These are phyloP conservation scores for Naematelia encephala DNA, from an alignment of 768 basidiomycete species.

Conservation along the genomic window DNA sequence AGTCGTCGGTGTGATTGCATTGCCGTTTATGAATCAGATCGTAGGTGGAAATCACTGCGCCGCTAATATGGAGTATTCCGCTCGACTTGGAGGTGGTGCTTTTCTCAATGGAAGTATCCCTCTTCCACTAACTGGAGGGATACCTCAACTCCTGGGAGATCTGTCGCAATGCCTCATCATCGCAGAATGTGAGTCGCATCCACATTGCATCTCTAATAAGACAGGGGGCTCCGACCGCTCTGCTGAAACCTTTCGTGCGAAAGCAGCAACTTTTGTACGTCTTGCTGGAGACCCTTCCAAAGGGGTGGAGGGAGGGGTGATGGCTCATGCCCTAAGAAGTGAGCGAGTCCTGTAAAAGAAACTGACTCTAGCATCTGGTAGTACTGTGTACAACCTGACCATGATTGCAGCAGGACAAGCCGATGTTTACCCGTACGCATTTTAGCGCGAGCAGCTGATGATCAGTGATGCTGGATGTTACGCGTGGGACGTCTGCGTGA, in stretches of 20 bases:
- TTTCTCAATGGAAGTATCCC: slow-evolving; percentile 60
- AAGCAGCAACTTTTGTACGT: slow-evolving; percentile 64
- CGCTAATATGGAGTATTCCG: slow-evolving; percentile 58
- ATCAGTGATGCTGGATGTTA: slow-evolving; percentile 62
- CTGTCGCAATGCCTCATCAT: slow-evolving; percentile 70
- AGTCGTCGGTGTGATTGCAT: slow-evolving; percentile 83
- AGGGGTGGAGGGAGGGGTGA: slow-evolving; percentile 66
- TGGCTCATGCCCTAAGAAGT: slow-evolving; percentile 76
- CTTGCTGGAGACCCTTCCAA: slow-evolving; percentile 68
- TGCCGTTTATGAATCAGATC: slow-evolving; percentile 80
- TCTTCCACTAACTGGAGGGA: slow-evolving; percentile 61
- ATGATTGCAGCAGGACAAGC: slow-evolving; percentile 85
- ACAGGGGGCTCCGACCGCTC: slow-evolving; percentile 61
- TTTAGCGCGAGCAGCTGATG: slow-evolving; percentile 61
- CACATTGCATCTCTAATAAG: not conserved
- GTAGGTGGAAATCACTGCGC: slow-evolving; percentile 51
- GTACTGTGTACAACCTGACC: slow-evolving; percentile 45
- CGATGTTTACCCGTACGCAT: slow-evolving; percentile 73
- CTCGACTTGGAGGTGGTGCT: slow-evolving; percentile 73
- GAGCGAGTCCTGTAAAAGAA: not conserved
- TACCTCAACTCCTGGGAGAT: slow-evolving; percentile 60
- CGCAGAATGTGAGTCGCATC: slow-evolving; percentile 60
- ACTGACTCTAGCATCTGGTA: slow-evolving; percentile 6
- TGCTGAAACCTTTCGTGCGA: slow-evolving; percentile 57
- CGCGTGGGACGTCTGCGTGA: slow-evolving; percentile 75